phyloP scores from a whole-genome alignment of 2,329 filamentous ascomycete species.

The Colletotrichum sp. region DNA sequence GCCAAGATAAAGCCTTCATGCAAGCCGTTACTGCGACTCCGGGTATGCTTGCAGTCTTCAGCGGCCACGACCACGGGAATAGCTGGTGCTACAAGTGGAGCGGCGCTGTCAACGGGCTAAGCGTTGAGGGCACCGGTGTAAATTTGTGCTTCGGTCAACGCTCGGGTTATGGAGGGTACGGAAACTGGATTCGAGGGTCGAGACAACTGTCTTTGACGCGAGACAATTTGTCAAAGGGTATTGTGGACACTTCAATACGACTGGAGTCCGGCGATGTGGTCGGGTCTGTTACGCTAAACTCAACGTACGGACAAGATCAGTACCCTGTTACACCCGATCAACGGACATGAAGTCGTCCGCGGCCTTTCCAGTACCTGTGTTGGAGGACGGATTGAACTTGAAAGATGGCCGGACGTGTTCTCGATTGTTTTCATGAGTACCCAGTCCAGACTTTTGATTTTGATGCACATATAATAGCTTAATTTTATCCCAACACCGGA shows the following conservation, averaged over 20 bases:
- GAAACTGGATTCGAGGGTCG: constrained; percentile 65
- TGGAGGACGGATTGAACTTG: neutral
- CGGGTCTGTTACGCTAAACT: constrained; percentile 59
- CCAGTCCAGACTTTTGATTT: neutral
- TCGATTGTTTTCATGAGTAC: neutral
- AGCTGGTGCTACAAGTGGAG: constrained; percentile 63
- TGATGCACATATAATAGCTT: neutral
- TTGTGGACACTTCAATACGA: constrained; percentile 64
- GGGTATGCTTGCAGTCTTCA: constrained; percentile 64
- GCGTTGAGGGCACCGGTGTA: constrained; percentile 46
- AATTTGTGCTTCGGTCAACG: constrained; percentile 67
- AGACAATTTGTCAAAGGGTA: constrained; percentile 38
- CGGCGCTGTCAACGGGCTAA: constrained; percentile 36
- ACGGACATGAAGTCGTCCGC: constrained; percentile 21
- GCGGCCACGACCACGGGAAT: constrained; percentile 70
- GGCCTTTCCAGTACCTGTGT: neutral
- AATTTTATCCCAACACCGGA: neutral
- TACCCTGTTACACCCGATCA: constrained; percentile 52
- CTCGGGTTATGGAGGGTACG: constrained; percentile 74
- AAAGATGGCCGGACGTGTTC: neutral
- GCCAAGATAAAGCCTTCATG: constrained; percentile 68
- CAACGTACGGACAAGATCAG: constrained; percentile 60
- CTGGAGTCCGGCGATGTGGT: constrained; percentile 60
- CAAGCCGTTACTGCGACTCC: constrained; percentile 57
- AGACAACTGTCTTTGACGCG: constrained; percentile 58